These are phyloP conservation scores for Dryas octopetala DNA, from an alignment of 306 rosid species.

Conservation along the genomic window DNA sequence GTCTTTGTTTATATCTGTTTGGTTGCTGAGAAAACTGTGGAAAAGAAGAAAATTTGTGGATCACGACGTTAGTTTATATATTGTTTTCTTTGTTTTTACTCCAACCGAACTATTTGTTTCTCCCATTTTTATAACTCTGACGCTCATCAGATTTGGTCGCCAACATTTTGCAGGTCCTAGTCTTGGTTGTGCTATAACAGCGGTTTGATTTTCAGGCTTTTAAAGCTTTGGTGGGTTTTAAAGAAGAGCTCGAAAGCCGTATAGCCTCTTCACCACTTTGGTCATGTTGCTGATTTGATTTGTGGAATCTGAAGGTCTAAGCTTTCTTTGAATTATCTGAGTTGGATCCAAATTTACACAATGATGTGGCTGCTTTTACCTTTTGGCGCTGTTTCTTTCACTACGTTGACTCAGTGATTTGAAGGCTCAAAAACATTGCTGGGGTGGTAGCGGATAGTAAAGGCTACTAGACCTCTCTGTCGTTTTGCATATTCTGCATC, in stretches of 20 bases:
- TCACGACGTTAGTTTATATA: conserved; percentile 28
- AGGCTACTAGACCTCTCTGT: conserved; percentile 25
- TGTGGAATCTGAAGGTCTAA: conserved; percentile 44
- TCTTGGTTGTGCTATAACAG: background rate
- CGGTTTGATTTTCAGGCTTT: background rate
- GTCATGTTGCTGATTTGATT: conserved; percentile 43
- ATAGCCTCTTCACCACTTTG: conserved; percentile 17
- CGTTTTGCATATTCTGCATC: conserved; percentile 28
- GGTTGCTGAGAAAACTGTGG: conserved; percentile 30
- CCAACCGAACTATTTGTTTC: background rate
- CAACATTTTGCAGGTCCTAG: conserved; percentile 14
- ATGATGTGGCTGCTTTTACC: conserved; percentile 33
- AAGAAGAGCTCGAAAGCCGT: conserved; percentile 7
- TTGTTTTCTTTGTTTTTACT: conserved; percentile 13
- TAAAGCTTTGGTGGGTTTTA: conserved; percentile 13
- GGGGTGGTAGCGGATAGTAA: no score
- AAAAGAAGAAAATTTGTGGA: conserved; percentile 32
- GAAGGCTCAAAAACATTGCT: conserved; percentile 42
- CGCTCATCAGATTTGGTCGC: conserved; percentile 8
- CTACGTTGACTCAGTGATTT: conserved; percentile 50
- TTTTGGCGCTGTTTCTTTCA: conserved; percentile 37
- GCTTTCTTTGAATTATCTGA: conserved; percentile 17
- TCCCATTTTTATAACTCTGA: background rate
- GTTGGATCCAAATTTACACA: conserved; percentile 40
- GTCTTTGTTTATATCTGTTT: conserved; percentile 37